Conservation (phyloP, 306 rosid genomes). For the Vigna angularis region DNA sequence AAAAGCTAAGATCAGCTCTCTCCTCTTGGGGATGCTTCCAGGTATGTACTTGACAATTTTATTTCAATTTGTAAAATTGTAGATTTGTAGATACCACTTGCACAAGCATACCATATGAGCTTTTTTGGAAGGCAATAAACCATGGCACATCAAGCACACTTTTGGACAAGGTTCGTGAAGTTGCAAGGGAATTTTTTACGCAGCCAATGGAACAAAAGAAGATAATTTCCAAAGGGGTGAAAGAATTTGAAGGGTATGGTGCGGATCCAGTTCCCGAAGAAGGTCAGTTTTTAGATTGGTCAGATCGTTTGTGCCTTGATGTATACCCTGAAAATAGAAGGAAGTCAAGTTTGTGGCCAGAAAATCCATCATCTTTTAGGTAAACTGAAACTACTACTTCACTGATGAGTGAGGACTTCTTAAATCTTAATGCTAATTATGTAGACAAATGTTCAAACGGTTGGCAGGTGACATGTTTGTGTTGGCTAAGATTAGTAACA, state of each 20-base stretch:
- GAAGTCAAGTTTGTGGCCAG: slow-evolving; percentile 47
- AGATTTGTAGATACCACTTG: background rate
- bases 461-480: background rate
- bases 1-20: slow-evolving; percentile 49
- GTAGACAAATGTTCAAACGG: background rate
- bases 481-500: too few relatives aligned
- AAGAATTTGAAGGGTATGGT: slow-evolving; percentile 51
- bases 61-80: too few relatives aligned
- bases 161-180: slow-evolving; percentile 46
- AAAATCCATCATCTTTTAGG: slow-evolving; percentile 50
- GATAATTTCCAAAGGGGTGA: slow-evolving; percentile 36
- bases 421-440: too few relatives aligned
- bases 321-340: slow-evolving; percentile 44
- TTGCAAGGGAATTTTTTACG: slow-evolving; percentile 48
- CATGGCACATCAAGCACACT: slow-evolving; percentile 48
- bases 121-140: slow-evolving; percentile 45
- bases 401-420: too few relatives aligned
- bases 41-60: background rate
- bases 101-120: background rate
- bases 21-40: slow-evolving; percentile 58
- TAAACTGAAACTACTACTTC: slow-evolving; percentile 1
- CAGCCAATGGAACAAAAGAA: slow-evolving; percentile 52
- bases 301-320: slow-evolving; percentile 52
- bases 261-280: slow-evolving; percentile 53
- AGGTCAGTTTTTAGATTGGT: slow-evolving; percentile 52